phyloP scores from a whole-genome alignment of 148 eudicot genomes.

The Chenopodium suecicum region DNA sequence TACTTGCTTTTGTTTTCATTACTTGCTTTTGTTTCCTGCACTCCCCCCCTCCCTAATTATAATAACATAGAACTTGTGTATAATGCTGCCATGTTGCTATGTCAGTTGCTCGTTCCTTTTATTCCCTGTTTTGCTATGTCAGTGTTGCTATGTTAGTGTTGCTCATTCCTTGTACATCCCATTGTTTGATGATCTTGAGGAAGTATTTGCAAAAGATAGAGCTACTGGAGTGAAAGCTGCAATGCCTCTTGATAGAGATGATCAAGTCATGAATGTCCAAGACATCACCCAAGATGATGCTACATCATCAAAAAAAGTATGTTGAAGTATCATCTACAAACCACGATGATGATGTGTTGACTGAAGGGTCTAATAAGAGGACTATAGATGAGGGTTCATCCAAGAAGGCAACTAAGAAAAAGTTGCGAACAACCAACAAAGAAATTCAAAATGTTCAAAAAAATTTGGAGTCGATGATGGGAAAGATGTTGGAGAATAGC shows the following conservation, averaged over 20 bases:
- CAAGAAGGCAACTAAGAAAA: neutral
- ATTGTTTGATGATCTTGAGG: slow-evolving; percentile 4
- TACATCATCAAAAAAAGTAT: neutral
- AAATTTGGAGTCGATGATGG: neutral
- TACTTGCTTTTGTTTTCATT: no score
- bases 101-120: no score
- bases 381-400: neutral
- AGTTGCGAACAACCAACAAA: neutral
- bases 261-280: neutral
- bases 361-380: slow-evolving; percentile 1
- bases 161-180: neutral
- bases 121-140: no score
- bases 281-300: neutral
- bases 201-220: slow-evolving; percentile 2
- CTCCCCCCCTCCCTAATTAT: no score
- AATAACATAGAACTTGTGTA: no score
- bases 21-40: no score
- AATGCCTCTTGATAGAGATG: slow-evolving; percentile 9
- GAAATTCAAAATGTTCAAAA: slow-evolving; percentile 3
- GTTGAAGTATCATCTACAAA: neutral
- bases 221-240: neutral
- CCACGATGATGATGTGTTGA: neutral
- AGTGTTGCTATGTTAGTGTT: no score
- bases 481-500: neutral
- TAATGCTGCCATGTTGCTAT: no score